Evolutionary conservation across 352 stramenopile species (phyloP).

Genomic region (Phytopythium vexans): DNA sequence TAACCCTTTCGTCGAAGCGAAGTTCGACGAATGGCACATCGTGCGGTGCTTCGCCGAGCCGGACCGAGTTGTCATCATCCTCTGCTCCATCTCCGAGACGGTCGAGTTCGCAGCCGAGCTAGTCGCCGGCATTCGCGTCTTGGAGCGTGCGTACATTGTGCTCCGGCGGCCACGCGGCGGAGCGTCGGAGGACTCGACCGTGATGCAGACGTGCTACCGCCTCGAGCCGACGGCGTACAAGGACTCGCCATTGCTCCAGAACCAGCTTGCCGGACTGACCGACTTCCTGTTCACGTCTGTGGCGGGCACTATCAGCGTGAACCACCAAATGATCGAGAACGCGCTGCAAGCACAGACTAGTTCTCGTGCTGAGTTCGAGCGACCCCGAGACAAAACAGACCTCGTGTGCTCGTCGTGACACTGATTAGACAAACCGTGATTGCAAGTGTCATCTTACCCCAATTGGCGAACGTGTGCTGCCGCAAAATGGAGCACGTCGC

Average conservation of each 20-base stretch:
- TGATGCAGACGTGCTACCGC: conserved; percentile 69
- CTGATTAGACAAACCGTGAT: too few species aligned
- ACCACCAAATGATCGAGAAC: conserved; percentile 66
- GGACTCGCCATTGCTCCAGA: conserved; percentile 45
- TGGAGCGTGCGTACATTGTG: conserved; percentile 56
- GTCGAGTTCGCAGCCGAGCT: conserved; percentile 43
- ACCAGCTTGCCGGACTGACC: conserved; percentile 50
- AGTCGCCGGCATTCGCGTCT: conserved; percentile 47
- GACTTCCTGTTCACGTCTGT: conserved; percentile 67
- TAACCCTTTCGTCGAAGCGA: conserved; percentile 25
- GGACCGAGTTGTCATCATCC: conserved; percentile 51
- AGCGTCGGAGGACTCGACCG: too few species aligned
- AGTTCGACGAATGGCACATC: conserved; percentile 51
- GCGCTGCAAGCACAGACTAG: too few species aligned
- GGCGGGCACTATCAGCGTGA: conserved; percentile 49
- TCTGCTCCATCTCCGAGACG: conserved; percentile 44
- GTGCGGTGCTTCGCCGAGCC: conserved; percentile 38
- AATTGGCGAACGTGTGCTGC: too few species aligned
- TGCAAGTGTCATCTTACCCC: too few species aligned
- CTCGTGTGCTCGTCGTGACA: too few species aligned
- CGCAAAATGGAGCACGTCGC: too few species aligned
- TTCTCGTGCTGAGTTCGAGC: too few species aligned
- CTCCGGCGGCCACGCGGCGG: too few species aligned
- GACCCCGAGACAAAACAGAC: too few species aligned
- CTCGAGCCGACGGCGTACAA: conserved; percentile 55